Evolutionary conservation across 2,329 filamentous ascomycete genomes (phyloP), one percentile per base, ranked within the genome.

Genomic region (Fusarium annulatum): DNA sequence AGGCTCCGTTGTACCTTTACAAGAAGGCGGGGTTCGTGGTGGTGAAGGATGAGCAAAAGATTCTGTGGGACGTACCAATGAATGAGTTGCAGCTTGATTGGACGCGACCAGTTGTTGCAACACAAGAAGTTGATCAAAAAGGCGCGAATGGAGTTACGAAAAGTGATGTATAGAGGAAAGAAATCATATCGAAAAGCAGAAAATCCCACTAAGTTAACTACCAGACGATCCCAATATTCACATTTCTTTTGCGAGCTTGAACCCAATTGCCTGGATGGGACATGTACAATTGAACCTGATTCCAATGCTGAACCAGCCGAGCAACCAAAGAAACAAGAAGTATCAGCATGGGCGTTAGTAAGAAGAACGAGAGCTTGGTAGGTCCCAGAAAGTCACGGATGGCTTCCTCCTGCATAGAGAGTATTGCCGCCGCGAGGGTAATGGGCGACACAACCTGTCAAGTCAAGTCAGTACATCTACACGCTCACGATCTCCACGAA

Each of bases 61-160:
- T 65, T 36, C 18, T 74, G 8, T 74, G 71, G 71, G 71, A 70
- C 8, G 62, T 61, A 26, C 53, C 26, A 3, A n/a, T 74, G 36
- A 51, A 58, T 16, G 71, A 72, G 23, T 6, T 74, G 11, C 67
- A 60, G 36, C 71, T 74, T 45, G 58, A 67, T 18, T 74, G 71
- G 71, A 55, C 57, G 2, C 61, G 61, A 3, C 43, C 52, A 9
- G 7, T 2, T 39, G 18, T 9, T 3, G 1, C 16, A 6, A 28
- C 12, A 2, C 41, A n/a, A 39, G 30, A 4, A 1, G n/a, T 15
- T 19, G 48, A 39, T n/a, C 10, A 10, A 5, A 7, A 19, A 21
- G 46, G 9, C 9, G 7, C 11, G 23, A 55, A 41, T 28, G 14
- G 23, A 18, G 14, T 28, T 55, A 18, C 14, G 10, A 9, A n/a